Base-by-base conservation (phyloP, 768 basidiomycete species). In the Mycena belliarum region DNA sequence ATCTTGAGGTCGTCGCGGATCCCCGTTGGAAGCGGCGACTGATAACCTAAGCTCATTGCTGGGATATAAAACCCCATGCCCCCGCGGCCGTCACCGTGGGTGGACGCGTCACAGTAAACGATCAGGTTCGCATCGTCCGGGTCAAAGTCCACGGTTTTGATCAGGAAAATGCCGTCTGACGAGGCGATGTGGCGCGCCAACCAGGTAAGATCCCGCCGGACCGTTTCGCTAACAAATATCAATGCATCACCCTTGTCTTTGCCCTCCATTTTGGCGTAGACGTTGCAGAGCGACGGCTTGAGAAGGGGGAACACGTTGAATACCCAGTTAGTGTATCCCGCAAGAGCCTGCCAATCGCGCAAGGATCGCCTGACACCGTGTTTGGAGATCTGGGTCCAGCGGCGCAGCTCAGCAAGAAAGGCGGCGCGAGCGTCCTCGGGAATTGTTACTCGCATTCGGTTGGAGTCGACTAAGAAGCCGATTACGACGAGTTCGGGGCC, bases 231-330 rank as follows among this genome's bases (percentile, higher is more conserved):
- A 61, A 35, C 0, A 40, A 14, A 71, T 4, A 77, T 48, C 2
- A 16, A 28, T 0, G 65, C 64, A 21, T 62, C 40, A 0, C 40
- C 10, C 10, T 60, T 45, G 0, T 38, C 20, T 43, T 74, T 72
- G 0, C 69, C 70, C 0, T 41, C 25, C 1, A 71, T 72, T 57
- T 76, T 77, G 8, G 28, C 56, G 49, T 78, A 77, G 7, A 71
- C 10, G 8, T 61, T 50, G 7, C 44, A 60, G 4, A 77, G 64
- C 3, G 55, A 65, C 0, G 76, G 76, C 0, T 64, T 59, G 0
- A 74, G 55, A 0, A 73, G 60, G 0, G 75, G 74, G 28, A 60
- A 72, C 1, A 75, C 72, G 49, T 78, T 78, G 28, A 78, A 63
- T 0, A 63, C 49, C 76, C 78, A 80, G 55, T 78, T 80, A n/a